A percentile compares a stretch with the other conserved stretches of the same genome.
phyloP scores from a whole-genome alignment of 2,329 filamentous ascomycete genomes.

The Neofusicoccum kwambonambiense region DNA sequence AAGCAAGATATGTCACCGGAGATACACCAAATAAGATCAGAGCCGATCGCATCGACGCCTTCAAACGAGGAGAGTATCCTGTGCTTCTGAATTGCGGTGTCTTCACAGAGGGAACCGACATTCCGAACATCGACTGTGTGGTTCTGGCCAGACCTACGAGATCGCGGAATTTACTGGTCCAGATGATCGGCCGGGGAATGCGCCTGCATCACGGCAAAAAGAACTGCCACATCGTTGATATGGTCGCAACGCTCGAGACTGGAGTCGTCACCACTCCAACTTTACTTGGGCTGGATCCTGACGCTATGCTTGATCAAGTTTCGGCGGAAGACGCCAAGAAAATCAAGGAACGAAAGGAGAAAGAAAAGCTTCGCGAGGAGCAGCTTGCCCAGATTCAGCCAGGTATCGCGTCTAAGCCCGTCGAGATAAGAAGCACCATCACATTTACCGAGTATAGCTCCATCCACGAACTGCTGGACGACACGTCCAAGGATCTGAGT shows the following conservation, averaged over 20 bases:
- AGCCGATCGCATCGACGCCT: conserved; percentile 69
- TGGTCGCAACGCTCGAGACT: conserved; percentile 80
- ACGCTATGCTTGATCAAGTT: conserved; percentile 69
- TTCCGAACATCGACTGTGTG: conserved; percentile 95
- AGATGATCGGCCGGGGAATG: conserved; percentile 97
- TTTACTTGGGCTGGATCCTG: conserved; percentile 86
- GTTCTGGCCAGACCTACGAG: conserved; percentile 83
- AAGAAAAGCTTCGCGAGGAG: conserved; percentile 41
- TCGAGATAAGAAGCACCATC: conserved; percentile 44
- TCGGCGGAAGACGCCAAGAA: conserved; percentile 61
- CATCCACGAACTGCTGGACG: conserved; percentile 84
- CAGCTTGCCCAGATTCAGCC: conserved; percentile 69
- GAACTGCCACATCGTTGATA: conserved; percentile 93
- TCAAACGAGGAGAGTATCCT: conserved; percentile 73
- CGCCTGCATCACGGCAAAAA: conserved; percentile 75
- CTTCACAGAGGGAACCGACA: conserved; percentile 96
- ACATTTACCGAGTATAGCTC: conserved; percentile 89
- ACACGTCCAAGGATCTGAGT: conserved; percentile 74
- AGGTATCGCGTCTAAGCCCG: conserved; percentile 52
- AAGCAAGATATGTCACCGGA: conserved; percentile 84
- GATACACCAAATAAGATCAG: conserved; percentile 71
- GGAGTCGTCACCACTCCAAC: conserved; percentile 91
- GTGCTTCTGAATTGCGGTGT: conserved; percentile 94
- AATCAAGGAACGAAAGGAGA: conserved; percentile 51
- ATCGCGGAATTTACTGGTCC: conserved; percentile 88